These are phyloP conservation scores for Claviceps humidiphila DNA, from an alignment of 2,329 filamentous ascomycete genomes.

Conservation along the genomic window DNA sequence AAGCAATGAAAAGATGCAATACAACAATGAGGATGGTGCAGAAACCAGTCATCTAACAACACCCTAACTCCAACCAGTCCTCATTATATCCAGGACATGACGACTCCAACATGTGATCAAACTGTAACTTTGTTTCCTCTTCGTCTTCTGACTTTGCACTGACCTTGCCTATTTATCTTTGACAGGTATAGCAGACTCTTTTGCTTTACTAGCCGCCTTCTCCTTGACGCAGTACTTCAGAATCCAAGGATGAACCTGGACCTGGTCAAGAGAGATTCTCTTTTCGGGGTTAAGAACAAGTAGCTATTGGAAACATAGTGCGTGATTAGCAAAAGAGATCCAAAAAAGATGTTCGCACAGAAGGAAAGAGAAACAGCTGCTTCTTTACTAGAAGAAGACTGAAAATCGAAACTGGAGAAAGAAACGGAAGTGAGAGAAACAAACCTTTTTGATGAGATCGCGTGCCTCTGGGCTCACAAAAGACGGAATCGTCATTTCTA, in stretches of 20 bases:
- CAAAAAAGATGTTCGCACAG: neutral
- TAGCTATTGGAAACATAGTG: constrained; percentile 38
- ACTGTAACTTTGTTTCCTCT: constrained; percentile 4
- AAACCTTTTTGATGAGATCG: constrained; percentile 82
- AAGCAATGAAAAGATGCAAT: neutral
- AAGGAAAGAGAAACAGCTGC: too few relatives aligned
- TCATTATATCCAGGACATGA: constrained; percentile 3
- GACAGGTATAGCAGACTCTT: constrained; percentile 16
- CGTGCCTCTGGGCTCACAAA: constrained; percentile 84
- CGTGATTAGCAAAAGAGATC: constrained; percentile 12
- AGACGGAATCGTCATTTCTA: constrained; percentile 82
- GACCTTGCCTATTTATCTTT: constrained; percentile 8
- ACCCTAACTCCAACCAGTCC: constrained; percentile 6
- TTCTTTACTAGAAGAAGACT: too few relatives aligned
- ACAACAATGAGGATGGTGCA: neutral
- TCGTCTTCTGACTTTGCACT: neutral
- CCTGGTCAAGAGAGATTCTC: constrained; percentile 76
- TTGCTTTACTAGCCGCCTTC: constrained; percentile 40
- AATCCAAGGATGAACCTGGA: constrained; percentile 90
- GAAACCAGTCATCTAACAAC: constrained; percentile 4
- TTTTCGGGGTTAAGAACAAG: constrained; percentile 90
- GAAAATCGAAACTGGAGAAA: neutral
- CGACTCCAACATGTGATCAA: constrained; percentile 4
- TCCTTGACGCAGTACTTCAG: constrained; percentile 76
- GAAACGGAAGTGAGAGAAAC: constrained; percentile 13